Evolutionary conservation across 129 eudicot genomes (phyloP), one percentile per base, ranked within the genome.

Genomic region (Pseudognaphalium luteoalbum): DNA sequence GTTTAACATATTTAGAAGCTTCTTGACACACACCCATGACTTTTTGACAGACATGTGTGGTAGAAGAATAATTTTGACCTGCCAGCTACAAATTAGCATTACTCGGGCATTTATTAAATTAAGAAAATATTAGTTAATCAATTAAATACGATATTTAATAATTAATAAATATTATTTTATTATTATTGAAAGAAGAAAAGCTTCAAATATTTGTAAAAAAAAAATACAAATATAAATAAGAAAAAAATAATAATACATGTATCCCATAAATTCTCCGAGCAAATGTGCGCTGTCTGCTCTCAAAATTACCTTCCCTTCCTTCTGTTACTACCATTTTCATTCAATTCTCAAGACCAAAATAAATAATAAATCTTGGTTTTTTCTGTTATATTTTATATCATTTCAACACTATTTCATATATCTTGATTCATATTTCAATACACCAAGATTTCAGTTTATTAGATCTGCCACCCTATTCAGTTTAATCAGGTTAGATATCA

Each of bases 401-500:
- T 56, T 69, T 57, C 76, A 68, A 77, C 29, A 64, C 21, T 21
- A 6, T 47, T 68, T 32, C 35, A 12, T 34, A 29, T 57, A 41
- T 37, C 29, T 37, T 52, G 39, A 66, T 80, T 74, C 74, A 39
- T 54, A 44, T 73, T 66, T 44, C 9, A 70, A 70, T 41, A 66
- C 32, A 61, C 19, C 82, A 58, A 80, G 78, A 28, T 66, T n/a
- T 75, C 41, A 67, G 56, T 14, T 72, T 41, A 42, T 74, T 71
- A 80, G 83, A 80, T 80, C 83, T 80, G 75, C 17, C 41, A n/a
- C 50, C 25, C 52, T 78, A 16, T 65, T 66, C 83, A 68, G 30
- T 66, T 80, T 59, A 35, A 73, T 80, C 78, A 79, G 83, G 83
- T 79, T 34, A 19, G 73, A 47, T 47, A 8, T 61, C n/a, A 14